phyloP scores from a whole-genome alignment of 2,329 filamentous ascomycete species.

The Aspergillus quadricinctus region DNA sequence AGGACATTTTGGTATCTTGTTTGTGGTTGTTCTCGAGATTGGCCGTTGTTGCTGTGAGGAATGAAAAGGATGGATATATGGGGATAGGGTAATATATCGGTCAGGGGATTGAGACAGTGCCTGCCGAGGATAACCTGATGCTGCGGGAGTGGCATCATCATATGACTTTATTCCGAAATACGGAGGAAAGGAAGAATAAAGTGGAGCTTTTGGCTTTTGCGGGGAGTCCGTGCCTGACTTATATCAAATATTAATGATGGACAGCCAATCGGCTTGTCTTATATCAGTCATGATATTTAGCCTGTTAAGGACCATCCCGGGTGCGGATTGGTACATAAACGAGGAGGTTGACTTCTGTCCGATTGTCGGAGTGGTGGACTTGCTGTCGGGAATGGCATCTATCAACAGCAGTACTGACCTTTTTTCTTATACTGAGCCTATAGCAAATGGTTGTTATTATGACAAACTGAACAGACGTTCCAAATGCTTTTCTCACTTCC shows the following conservation, averaged over 20 bases:
- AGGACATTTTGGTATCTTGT: conserved; percentile 2
- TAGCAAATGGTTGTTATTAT: too few species aligned
- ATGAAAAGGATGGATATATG: background rate
- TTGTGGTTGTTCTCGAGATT: background rate
- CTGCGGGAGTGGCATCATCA: background rate
- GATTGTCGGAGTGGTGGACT: too few species aligned
- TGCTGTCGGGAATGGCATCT: too few species aligned
- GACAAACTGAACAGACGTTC: too few species aligned
- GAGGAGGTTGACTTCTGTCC: too few species aligned
- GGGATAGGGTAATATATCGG: background rate
- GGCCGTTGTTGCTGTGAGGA: background rate
- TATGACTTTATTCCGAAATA: background rate
- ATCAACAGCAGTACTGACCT: too few species aligned
- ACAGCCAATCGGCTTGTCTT: background rate
- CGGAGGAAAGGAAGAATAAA: background rate
- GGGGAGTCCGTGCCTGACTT: background rate
- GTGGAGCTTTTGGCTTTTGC: background rate
- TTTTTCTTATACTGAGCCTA: too few species aligned
- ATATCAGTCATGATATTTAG: background rate
- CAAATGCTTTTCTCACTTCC: too few species aligned
- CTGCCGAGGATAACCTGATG: background rate
- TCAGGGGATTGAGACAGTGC: background rate
- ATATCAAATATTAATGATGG: background rate
- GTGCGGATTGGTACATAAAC: background rate
- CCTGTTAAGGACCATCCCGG: background rate